phyloP scores from a whole-genome alignment of 441 rosid species.

The Hura crepitans region DNA sequence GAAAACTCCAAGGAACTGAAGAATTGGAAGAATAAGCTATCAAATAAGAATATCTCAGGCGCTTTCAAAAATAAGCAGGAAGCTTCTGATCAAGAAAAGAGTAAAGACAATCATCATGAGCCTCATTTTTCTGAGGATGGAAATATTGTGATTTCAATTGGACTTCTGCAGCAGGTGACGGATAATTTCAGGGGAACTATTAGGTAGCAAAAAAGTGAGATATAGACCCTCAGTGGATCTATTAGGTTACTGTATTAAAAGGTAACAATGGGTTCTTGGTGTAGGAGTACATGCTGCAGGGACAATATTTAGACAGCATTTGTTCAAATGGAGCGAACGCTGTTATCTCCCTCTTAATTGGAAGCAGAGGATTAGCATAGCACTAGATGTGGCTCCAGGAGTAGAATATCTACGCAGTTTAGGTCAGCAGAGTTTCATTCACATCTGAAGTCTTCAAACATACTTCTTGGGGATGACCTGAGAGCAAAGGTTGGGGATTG shows the following conservation, averaged over 20 bases:
- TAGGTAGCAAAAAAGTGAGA: constrained; percentile 76
- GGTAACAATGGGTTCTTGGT: constrained; percentile 80
- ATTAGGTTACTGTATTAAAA: constrained; percentile 70
- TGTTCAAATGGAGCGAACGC: constrained; percentile 50
- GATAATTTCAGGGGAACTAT: constrained; percentile 67
- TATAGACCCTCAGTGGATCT: constrained; percentile 83
- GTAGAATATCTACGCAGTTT: constrained; percentile 83
- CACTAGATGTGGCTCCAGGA: constrained; percentile 81
- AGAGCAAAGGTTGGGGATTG: constrained; percentile 91
- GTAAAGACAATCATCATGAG: constrained; percentile 51
- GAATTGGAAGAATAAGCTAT: too few relatives aligned
- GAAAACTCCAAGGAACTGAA: too few relatives aligned
- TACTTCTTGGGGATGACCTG: constrained; percentile 89
- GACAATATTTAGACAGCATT: constrained; percentile 72
- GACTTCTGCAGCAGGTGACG: constrained; percentile 68
- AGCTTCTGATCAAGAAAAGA: not conserved
- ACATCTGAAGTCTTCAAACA: constrained; percentile 81
- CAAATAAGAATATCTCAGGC: constrained; percentile 22
- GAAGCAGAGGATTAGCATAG: constrained; percentile 75
- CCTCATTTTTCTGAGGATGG: constrained; percentile 48
- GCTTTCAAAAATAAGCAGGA: constrained; percentile 30
- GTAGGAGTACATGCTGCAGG: constrained; percentile 93
- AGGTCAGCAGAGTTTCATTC: constrained; percentile 87
- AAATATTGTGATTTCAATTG: constrained; percentile 53
- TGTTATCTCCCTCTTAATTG: constrained; percentile 56